phyloP scores from a whole-genome alignment of 495 filamentous ascomycete species.

The Penicillium parvum region DNA sequence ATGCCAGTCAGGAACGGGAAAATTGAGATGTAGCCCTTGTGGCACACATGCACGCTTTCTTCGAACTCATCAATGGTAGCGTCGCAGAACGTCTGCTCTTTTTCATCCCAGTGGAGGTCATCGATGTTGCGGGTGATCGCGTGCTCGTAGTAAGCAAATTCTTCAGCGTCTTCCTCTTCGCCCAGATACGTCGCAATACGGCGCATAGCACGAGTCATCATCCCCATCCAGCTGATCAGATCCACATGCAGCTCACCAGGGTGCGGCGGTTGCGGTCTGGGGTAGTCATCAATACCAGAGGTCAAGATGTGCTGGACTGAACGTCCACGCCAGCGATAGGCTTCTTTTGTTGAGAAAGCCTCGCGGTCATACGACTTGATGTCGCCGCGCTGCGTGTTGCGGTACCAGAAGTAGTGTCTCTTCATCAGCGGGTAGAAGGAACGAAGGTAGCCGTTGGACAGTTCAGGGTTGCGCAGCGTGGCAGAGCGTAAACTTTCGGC shows the following conservation, averaged over 20 bases:
- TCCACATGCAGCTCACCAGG: constrained; percentile 96
- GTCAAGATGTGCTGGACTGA: constrained; percentile 82
- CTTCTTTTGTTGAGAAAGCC: constrained; percentile 81
- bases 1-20: constrained; percentile 89
- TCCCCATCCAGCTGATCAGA: constrained; percentile 92
- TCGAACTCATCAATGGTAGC: constrained; percentile 94
- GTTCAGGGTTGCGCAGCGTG: constrained; percentile 60
- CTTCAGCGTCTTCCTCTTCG: constrained; percentile 66
- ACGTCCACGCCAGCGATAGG: constrained; percentile 93
- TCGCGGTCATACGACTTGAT: constrained; percentile 86
- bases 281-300: constrained; percentile 94
- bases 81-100: constrained; percentile 81
- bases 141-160: constrained; percentile 66
- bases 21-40: constrained; percentile 92
- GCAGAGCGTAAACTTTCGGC: constrained; percentile 46
- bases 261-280: constrained; percentile 91
- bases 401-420: constrained; percentile 91
- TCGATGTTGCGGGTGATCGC: constrained; percentile 86
- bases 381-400: constrained; percentile 84
- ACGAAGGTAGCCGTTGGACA: constrained; percentile 69
- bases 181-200: constrained; percentile 71
- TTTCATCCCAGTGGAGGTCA: constrained; percentile 86
- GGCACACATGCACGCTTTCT: constrained; percentile 84
- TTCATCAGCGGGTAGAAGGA: constrained; percentile 88
- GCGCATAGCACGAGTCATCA: constrained; percentile 79